These are phyloP conservation scores for Pyrrhoderma lamaoense DNA, from an alignment of 1,284 basidiomycete genomes.

Conservation along the genomic window DNA sequence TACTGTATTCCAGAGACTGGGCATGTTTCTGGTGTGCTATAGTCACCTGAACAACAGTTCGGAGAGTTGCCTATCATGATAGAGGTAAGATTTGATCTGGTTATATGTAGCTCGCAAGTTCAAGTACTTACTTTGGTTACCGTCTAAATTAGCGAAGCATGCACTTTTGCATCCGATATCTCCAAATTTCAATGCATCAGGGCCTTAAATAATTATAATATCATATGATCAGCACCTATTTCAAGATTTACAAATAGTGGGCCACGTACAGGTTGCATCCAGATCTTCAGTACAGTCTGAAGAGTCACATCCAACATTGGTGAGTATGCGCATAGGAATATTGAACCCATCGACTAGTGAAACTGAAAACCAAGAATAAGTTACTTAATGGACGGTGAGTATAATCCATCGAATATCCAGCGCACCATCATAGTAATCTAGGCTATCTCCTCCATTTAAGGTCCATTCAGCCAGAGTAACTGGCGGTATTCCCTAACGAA, in stretches of 20 bases:
- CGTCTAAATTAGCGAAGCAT: slow-evolving; percentile 46
- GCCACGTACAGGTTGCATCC: slow-evolving; percentile 33
- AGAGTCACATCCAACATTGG: slow-evolving; percentile 40
- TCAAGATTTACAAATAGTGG: neutral
- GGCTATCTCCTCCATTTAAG: slow-evolving; percentile 30
- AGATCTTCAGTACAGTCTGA: slow-evolving; percentile 49
- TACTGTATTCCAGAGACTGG: slow-evolving; percentile 41
- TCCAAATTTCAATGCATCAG: slow-evolving; percentile 37
- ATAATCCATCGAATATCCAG: slow-evolving; percentile 15
- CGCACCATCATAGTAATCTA: slow-evolving; percentile 46
- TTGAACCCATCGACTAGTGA: slow-evolving; percentile 55
- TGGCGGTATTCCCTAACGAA: slow-evolving; percentile 45
- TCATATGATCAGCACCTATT: too few species aligned
- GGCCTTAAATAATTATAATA: slow-evolving; percentile 39
- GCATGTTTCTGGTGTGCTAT: slow-evolving; percentile 43
- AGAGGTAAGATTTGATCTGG: neutral
- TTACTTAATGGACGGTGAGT: slow-evolving; percentile 22
- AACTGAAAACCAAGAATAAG: slow-evolving; percentile 25
- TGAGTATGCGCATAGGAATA: slow-evolving; percentile 47
- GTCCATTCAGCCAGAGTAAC: slow-evolving; percentile 55
- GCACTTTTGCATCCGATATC: slow-evolving; percentile 52
- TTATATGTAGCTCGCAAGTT: neutral
- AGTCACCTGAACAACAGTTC: slow-evolving; percentile 49
- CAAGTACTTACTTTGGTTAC: slow-evolving; percentile 31
- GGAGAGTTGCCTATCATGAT: slow-evolving; percentile 26